These are phyloP conservation scores for Paulownia fortunei DNA, from an alignment of 257 asterid species.

Conservation along the genomic window DNA sequence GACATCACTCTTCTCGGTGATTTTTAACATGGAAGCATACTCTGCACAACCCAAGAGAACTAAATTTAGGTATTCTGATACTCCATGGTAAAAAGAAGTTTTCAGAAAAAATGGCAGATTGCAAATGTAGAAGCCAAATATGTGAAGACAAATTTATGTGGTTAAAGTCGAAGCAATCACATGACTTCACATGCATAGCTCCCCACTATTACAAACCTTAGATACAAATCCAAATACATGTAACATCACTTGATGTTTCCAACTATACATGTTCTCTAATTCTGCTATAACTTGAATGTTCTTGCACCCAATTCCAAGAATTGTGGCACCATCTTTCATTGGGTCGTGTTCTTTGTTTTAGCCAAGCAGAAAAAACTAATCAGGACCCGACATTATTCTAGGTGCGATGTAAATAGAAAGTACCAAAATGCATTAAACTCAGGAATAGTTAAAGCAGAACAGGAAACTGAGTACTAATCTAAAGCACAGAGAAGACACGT, in stretches of 20 bases:
- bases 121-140: slow-evolving; percentile 14
- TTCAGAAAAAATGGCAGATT: background rate
- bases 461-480: background rate
- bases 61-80: background rate
- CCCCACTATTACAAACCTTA: slow-evolving; percentile 24
- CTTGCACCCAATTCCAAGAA: background rate
- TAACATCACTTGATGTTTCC: slow-evolving; percentile 36
- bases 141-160: slow-evolving; percentile 31
- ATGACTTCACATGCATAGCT: slow-evolving; percentile 42
- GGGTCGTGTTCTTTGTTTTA: background rate
- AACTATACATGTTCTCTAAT: slow-evolving; percentile 3
- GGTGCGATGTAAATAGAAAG: background rate
- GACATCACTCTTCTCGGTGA: slow-evolving; percentile 78
- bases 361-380: slow-evolving; percentile 4
- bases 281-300: background rate
- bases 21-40: slow-evolving; percentile 68
- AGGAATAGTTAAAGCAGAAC: background rate
- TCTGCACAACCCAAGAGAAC: slow-evolving; percentile 44
- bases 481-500: background rate
- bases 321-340: background rate
- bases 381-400: background rate
- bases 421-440: background rate
- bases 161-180: slow-evolving; percentile 27
- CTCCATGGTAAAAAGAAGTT: background rate
- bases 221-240: slow-evolving; percentile 28